Evolutionary conservation across 169 alveolate species (phyloP).

Genomic region (Babesia bovis): DNA sequence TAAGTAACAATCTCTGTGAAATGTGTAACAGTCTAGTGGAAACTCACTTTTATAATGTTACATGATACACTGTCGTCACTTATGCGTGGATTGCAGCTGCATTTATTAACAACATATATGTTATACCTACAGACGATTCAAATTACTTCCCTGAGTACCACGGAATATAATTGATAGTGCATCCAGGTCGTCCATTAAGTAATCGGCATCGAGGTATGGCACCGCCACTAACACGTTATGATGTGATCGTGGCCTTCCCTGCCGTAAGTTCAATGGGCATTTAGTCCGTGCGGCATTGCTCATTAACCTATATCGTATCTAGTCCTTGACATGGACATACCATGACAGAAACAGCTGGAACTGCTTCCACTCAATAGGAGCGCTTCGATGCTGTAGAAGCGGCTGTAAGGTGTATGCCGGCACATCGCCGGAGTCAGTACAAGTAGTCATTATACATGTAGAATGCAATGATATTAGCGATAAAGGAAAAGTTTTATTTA

Average conservation of each 20-base stretch:
- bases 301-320: conserved; percentile 5
- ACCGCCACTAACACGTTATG: conserved; percentile 14
- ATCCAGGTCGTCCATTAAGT: conserved; percentile 22
- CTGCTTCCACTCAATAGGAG: conserved; percentile 17
- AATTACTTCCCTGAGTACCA: neutral
- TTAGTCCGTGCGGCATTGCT: neutral
- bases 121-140: conserved; percentile 6
- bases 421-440: neutral
- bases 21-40: too few relatives aligned
- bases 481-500: neutral
- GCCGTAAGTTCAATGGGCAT: conserved; percentile 14
- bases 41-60: conserved; percentile 6
- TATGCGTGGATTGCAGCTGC: conserved; percentile 15
- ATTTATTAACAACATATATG: neutral
- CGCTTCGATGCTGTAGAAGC: conserved; percentile 3
- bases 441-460: neutral
- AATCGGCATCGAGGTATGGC: conserved; percentile 34
- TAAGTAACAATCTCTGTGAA: conserved; percentile 5
- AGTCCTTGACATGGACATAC: neutral
- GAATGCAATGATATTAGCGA: too few relatives aligned
- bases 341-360: conserved; percentile 26
- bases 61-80: neutral
- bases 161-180: neutral
- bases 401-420: conserved; percentile 23
- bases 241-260: neutral